Evolutionary conservation across 78 protist species (phyloP), one percentile per base, ranked within the genome.

Genomic region (Emiliania huxleyi): DNA sequence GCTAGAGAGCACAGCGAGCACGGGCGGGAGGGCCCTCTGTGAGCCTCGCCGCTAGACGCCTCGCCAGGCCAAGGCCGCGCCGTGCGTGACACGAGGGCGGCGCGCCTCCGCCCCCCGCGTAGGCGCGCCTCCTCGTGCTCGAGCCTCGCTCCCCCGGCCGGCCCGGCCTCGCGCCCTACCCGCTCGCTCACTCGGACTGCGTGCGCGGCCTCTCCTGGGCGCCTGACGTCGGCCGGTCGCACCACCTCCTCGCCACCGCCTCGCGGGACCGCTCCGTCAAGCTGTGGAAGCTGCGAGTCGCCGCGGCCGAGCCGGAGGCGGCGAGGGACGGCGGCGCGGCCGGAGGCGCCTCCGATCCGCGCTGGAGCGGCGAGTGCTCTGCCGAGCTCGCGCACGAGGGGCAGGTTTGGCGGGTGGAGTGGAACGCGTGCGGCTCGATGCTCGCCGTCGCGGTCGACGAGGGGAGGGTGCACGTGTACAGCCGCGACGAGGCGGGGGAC

Each of bases 341-440:
- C 91, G 79, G 45, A 55, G 94, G 55, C 91, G 90, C 87, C 43
- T 11, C 55, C 89, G 69, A 18, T 52, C 21, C 33, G 21, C 21
- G 8, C 18, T 11, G 73, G 44, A 71, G 33, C 69, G 42, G 21
- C 46, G 62, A 52, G 79, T 69, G 85, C 77, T 1, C 18, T 40
- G 37, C 35, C 69, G 73, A 25, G 77, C 35, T 38, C 23, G 52
- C 43, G 56, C 75, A 33, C 40, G 4, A 23, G 42, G 0, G 35
- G 43, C 79, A 89, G 79, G 96, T 96, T 33, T 93, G 97, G 97
- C 75, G 97, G 37, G 96, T 98, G 22, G 96, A 96, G 62, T 98
- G 98, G 98, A 98, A 98, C 87, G 88, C 95, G n/a, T 93, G 97
- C 5, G 98, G 99, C 33, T 95, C 98, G n/a, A 77, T 97, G n/a